A percentile compares a stretch with the other conserved stretches of the same genome.
phyloP scores from a whole-genome alignment of 176 grass and related monocot species.

The Saccharum officinarum region DNA sequence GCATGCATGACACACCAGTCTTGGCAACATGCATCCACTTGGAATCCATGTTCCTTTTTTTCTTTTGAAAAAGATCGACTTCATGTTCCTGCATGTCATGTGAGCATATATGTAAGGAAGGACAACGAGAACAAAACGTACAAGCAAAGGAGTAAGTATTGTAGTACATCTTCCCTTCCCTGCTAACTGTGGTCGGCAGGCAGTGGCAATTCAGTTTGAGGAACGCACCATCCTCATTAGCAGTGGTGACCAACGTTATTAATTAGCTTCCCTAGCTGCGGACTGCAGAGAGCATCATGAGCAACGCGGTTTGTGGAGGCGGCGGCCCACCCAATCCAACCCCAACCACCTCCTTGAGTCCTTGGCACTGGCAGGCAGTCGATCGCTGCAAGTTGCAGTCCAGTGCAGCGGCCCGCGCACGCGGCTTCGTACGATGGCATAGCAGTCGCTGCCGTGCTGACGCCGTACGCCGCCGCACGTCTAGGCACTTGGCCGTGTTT shows the following conservation, averaged over 20 bases:
- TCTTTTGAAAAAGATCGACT: not conserved
- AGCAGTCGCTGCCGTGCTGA: constrained; percentile 39
- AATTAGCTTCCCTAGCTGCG: not conserved
- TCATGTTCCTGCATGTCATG: not conserved
- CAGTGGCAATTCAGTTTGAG: not conserved
- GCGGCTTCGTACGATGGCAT: constrained; percentile 21
- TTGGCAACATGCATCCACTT: not conserved
- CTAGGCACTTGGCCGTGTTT: too few species aligned
- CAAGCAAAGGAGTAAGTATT: too few species aligned
- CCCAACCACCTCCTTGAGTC: constrained; percentile 21
- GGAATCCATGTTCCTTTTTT: too few species aligned
- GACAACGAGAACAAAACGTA: too few species aligned
- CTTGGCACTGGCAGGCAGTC: not conserved
- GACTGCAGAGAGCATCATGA: not conserved
- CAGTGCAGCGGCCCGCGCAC: constrained; percentile 19
- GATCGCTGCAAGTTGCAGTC: not conserved
- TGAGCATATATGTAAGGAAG: too few species aligned
- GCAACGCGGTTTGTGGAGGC: not conserved
- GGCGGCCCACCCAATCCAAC: too few species aligned
- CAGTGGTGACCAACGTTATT: not conserved
- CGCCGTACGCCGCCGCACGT: constrained; percentile 26
- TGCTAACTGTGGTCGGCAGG: not conserved
- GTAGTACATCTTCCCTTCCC: too few species aligned
- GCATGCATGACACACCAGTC: not conserved
- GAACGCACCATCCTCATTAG: not conserved